Evolutionary conservation across 2,329 filamentous ascomycete species (phyloP).

Genomic region (Fusarium nanum): DNA sequence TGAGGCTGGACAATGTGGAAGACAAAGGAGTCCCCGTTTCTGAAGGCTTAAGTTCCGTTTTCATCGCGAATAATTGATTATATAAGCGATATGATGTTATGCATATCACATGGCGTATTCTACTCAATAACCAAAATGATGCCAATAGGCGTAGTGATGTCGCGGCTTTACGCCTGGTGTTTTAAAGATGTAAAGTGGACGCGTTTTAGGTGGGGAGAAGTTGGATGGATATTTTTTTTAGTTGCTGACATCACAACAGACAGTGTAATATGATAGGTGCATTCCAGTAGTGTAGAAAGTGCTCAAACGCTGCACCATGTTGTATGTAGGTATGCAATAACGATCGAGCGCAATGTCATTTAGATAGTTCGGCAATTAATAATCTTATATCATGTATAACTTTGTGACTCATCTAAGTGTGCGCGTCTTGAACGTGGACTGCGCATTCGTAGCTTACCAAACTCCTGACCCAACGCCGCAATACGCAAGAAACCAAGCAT

Average conservation of each 20-base stretch:
- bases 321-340: not conserved
- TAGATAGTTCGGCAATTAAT: not conserved
- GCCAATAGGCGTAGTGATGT: constrained; percentile 7
- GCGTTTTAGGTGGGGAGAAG: constrained; percentile 42
- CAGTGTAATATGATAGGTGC: constrained; percentile 26
- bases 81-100: not conserved
- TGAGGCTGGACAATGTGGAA: constrained; percentile 46
- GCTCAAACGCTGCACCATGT: not conserved
- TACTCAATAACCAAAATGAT: constrained; percentile 5
- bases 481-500: constrained; percentile 9
- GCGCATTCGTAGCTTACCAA: not conserved
- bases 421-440: not conserved
- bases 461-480: constrained; percentile 26
- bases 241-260: constrained; percentile 42
- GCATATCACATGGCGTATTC: constrained; percentile 39
- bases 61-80: constrained; percentile 43
- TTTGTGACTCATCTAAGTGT: constrained; percentile 18
- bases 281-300: not conserved
- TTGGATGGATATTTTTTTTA: constrained; percentile 25
- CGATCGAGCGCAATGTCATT: not conserved
- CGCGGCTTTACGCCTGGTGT: constrained; percentile 17
- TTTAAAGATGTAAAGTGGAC: constrained; percentile 37
- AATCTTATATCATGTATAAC: not conserved
- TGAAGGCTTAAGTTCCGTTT: constrained; percentile 46
- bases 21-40: constrained; percentile 51